Conservation (phyloP, 192 early-diverging fungal genomes). For the Jimgerdemannia lactiflua region DNA sequence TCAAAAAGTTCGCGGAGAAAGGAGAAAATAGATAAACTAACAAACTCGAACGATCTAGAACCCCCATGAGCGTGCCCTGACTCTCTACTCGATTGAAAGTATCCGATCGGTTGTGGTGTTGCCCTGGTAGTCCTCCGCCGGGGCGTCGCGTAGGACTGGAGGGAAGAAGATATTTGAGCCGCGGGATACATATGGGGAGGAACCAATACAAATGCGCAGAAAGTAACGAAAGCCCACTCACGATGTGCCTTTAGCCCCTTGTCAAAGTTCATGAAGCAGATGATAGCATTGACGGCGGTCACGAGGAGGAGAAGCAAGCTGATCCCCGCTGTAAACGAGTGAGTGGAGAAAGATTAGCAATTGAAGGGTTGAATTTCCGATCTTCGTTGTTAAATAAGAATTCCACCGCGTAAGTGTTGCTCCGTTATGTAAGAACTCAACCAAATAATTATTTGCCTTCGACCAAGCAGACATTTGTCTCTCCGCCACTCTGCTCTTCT, state of each 20-base stretch:
- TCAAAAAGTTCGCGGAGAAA: no score
- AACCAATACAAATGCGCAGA: not conserved
- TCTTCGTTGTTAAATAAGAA: no score
- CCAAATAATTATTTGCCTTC: no score
- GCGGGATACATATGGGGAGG: not conserved
- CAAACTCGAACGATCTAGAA: no score
- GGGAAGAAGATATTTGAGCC: not conserved
- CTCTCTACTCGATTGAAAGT: not conserved
- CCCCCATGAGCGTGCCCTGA: no score
- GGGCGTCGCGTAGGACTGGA: not conserved
- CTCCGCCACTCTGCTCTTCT: no score
- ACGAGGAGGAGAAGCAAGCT: conserved; percentile 43
- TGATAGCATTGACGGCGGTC: conserved; percentile 50
- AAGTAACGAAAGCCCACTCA: conserved; percentile 22
- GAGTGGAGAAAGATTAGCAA: not conserved
- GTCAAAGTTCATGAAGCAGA: conserved; percentile 63
- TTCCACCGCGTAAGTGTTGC: no score
- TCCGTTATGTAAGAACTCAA: no score
- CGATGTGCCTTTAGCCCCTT: conserved; percentile 59
- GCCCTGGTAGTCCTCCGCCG: not conserved
- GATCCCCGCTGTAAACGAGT: conserved; percentile 21
- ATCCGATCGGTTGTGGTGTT: not conserved
- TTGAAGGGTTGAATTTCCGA: not conserved
- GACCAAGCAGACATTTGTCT: no score
- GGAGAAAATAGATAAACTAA: no score